Conservation (phyloP, 345 rosid genomes). For the Noccaea caerulescens region DNA sequence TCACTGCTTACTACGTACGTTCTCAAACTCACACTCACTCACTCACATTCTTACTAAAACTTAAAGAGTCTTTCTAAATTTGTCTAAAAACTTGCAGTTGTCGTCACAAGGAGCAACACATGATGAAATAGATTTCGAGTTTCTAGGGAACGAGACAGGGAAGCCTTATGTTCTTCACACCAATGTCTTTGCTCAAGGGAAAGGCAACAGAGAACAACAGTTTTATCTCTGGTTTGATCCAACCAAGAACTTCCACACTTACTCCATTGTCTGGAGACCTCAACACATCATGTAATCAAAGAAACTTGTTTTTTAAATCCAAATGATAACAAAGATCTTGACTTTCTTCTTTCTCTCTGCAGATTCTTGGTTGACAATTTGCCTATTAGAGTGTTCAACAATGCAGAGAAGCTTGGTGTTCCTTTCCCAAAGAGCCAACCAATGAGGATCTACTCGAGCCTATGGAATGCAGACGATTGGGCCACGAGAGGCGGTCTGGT, state of each 20-base stretch:
- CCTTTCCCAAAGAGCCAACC: slow-evolving; percentile 61
- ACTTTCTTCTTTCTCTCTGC: slow-evolving; percentile 11
- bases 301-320: background rate
- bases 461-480: slow-evolving; percentile 69
- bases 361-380: slow-evolving; percentile 64
- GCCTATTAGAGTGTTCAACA: slow-evolving; percentile 63
- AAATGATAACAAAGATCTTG: background rate
- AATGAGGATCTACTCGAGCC: slow-evolving; percentile 57
- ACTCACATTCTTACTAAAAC: background rate
- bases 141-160: slow-evolving; percentile 64
- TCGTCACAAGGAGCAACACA: slow-evolving; percentile 57
- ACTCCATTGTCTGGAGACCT: slow-evolving; percentile 67
- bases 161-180: slow-evolving; percentile 68
- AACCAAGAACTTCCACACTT: slow-evolving; percentile 71
- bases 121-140: slow-evolving; percentile 75
- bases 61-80: background rate
- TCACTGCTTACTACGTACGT: slow-evolving; percentile 63
- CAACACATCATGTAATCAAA: slow-evolving; percentile 59
- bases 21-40: slow-evolving; percentile 2
- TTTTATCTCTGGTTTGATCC: slow-evolving; percentile 73
- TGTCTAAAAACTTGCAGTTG: slow-evolving; percentile 42
- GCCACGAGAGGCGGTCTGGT: slow-evolving; percentile 66
- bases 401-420: slow-evolving; percentile 53
- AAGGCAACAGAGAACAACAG: slow-evolving; percentile 71
- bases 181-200: slow-evolving; percentile 60